Conservation (phyloP, 805 yeast genomes). For the Jamesozyma piceae region DNA sequence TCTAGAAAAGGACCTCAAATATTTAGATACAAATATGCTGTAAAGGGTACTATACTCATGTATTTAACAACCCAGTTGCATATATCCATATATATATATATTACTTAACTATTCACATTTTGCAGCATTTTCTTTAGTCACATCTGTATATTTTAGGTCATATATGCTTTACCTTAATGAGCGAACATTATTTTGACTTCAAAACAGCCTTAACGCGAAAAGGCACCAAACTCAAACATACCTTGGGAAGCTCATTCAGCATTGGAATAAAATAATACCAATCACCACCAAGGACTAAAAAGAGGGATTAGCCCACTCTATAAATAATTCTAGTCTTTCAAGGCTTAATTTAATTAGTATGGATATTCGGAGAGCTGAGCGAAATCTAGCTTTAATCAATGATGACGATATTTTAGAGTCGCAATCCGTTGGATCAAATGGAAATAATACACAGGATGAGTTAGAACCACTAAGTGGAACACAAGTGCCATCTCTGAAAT, state of each 20-base stretch:
- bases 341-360: conserved; percentile 4
- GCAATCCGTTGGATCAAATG: neutral
- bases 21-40: conserved; percentile 3
- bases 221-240: too few relatives aligned
- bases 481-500: conserved; percentile 9
- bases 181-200: too few relatives aligned
- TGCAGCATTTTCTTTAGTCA: too few relatives aligned
- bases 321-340: too few relatives aligned
- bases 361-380: conserved; percentile 22
- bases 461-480: conserved; percentile 3
- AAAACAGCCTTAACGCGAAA: too few relatives aligned
- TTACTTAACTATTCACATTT: too few relatives aligned
- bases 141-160: too few relatives aligned
- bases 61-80: neutral
- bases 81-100: neutral
- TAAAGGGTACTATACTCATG: neutral
- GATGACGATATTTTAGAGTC: conserved; percentile 5
- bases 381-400: conserved; percentile 17
- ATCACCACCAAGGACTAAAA: too few relatives aligned
- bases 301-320: too few relatives aligned
- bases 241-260: too few relatives aligned
- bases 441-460: neutral
- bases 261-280: too few relatives aligned
- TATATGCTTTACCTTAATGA: too few relatives aligned
- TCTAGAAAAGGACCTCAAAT: neutral